Base-by-base conservation (phyloP, 257 asterid species). In the Solanum piurae region DNA sequence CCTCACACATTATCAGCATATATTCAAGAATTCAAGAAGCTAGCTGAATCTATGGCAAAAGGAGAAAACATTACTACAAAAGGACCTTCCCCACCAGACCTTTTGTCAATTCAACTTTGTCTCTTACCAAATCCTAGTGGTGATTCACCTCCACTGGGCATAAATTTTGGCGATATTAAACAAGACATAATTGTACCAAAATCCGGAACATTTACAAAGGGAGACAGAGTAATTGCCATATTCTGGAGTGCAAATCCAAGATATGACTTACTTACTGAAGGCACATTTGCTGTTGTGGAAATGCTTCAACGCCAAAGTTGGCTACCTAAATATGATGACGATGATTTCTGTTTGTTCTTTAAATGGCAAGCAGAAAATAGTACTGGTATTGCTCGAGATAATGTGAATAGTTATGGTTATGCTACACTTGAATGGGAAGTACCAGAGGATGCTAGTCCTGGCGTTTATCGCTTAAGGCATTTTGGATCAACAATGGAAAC, bases 1-100 rank as follows among this genome's bases (percentile, higher is more conserved):
- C 97, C 97, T 7, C 94, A 94, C 86, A 93, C 94, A 36, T 42
- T 94, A 42, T 91, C 95, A 36, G 97, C 97, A 6, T 93, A 94
- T 87, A 89, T 94, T 75, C 97, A 93, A 93, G 97, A 94, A 91
- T 91, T 94, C 93, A 91, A 92, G 79, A 93, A 93, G 74, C 83
- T 93, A 25, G 95, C 95, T 66, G 88, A 83, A 84, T 83, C 95
- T 49, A 31, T 94, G 34, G 94, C 95, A 21, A 90, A 66, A 36
- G 97, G 94, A 64, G 89, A 90, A 9, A 77, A 84, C 2, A 74
- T 23, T 42, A 27, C 88, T 9, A 49, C n/a, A 0, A 84, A 44
- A 44, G 95, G 95, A 18, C 92, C 90, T 36, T 87, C 86, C 36
- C 97, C 95, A 3, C 97, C 97, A 2, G 93, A 94, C 83, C 94